A percentile compares a stretch with the other conserved stretches of the same genome.
Evolutionary conservation across 2,329 filamentous ascomycete species (phyloP).

Genomic region (Botrytis fragariae): DNA sequence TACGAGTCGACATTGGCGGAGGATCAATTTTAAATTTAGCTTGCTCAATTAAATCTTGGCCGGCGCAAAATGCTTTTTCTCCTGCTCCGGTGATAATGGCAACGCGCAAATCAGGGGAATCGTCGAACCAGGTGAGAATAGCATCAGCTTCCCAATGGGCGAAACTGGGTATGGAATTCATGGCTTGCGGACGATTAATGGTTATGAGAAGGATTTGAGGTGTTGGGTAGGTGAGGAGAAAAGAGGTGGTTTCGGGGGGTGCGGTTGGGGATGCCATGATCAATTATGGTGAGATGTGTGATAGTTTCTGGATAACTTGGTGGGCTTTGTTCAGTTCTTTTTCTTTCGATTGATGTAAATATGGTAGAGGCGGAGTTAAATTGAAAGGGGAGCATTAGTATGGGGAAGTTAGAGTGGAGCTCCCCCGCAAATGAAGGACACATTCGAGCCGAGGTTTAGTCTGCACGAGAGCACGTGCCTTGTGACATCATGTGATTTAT

Average conservation of each 20-base stretch:
- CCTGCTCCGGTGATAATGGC: slow-evolving; percentile 64
- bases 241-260: slow-evolving; percentile 24
- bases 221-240: slow-evolving; percentile 45
- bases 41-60: slow-evolving; percentile 64
- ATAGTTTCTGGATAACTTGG: slow-evolving; percentile 36
- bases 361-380: neutral
- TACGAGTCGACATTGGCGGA: slow-evolving; percentile 33
- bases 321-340: slow-evolving; percentile 41
- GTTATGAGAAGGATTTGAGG: slow-evolving; percentile 58
- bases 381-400: slow-evolving; percentile 21
- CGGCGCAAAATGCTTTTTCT: slow-evolving; percentile 62
- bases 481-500: neutral
- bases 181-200: slow-evolving; percentile 51
- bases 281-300: slow-evolving; percentile 39
- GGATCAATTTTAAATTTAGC: slow-evolving; percentile 44
- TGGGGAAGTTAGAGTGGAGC: neutral
- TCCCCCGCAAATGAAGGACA: slow-evolving; percentile 4
- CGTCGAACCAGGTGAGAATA: slow-evolving; percentile 60
- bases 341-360: slow-evolving; percentile 38
- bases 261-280: slow-evolving; percentile 41
- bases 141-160: slow-evolving; percentile 43
- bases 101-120: slow-evolving; percentile 56
- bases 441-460: slow-evolving; percentile 3
- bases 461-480: neutral
- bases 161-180: slow-evolving; percentile 47